Conservation (phyloP, 495 filamentous ascomycete species). For the Penicillium silybi region DNA sequence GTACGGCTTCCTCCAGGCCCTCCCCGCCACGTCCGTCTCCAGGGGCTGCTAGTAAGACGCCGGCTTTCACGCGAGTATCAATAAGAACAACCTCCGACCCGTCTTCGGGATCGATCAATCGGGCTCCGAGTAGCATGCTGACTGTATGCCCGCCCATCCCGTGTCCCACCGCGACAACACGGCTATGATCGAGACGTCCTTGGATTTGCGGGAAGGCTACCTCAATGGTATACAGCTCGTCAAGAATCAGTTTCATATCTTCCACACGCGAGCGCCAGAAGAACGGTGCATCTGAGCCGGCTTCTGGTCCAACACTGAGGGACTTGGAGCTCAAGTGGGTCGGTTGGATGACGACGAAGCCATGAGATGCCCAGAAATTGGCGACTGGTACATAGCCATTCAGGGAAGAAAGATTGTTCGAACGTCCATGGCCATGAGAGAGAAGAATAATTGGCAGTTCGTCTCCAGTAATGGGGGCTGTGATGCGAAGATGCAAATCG, state of each 20-base stretch:
- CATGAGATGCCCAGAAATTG: slow-evolving; percentile 45
- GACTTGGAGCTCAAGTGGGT: slow-evolving; percentile 40
- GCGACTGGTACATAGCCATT: slow-evolving; percentile 41
- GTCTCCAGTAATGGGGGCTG: slow-evolving; percentile 20
- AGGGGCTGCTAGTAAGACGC: slow-evolving; percentile 31
- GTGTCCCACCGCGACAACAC: slow-evolving; percentile 39
- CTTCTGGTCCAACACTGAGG: slow-evolving; percentile 16
- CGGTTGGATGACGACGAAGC: slow-evolving; percentile 45
- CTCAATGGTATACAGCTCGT: slow-evolving; percentile 33
- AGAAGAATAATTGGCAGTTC: slow-evolving; percentile 41
- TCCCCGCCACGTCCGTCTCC: slow-evolving; percentile 27
- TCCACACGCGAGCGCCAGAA: slow-evolving; percentile 32
- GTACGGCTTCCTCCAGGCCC: slow-evolving; percentile 14
- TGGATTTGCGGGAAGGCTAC: slow-evolving; percentile 26
- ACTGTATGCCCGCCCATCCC: slow-evolving; percentile 38
- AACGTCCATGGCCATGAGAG: slow-evolving; percentile 38
- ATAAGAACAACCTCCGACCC: background rate
- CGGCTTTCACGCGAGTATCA: slow-evolving; percentile 34
- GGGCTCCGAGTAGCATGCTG: slow-evolving; percentile 33
- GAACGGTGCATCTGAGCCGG: slow-evolving; percentile 15
- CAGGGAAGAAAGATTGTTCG: slow-evolving; percentile 40
- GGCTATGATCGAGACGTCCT: slow-evolving; percentile 30
- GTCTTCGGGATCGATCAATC: slow-evolving; percentile 22
- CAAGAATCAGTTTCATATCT: slow-evolving; percentile 36
- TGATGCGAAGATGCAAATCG: slow-evolving; percentile 8